Percentiles rank a stretch among this genome's conserved stretches.
These are phyloP conservation scores for Calamus simplicifolius DNA, from an alignment of 176 grass and related monocot genomes.

Conservation along the genomic window DNA sequence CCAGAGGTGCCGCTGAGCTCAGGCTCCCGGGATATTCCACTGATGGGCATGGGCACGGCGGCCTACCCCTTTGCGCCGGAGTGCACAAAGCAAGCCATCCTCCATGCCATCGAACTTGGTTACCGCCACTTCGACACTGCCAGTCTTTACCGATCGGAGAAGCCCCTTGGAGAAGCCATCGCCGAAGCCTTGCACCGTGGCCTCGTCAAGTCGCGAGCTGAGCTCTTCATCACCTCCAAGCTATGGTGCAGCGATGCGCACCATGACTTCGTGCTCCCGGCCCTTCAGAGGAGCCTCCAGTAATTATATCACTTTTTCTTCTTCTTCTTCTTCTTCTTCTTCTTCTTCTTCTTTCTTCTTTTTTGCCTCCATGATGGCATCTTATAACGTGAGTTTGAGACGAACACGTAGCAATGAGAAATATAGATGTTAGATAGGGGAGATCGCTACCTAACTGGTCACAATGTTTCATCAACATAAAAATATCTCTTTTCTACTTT, in stretches of 20 bases:
- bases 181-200: constrained; percentile 24
- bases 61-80: constrained; percentile 12
- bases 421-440: too few relatives aligned
- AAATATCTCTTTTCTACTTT: too few relatives aligned
- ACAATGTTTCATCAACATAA: too few relatives aligned
- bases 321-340: too few relatives aligned
- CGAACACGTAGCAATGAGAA: too few relatives aligned
- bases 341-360: too few relatives aligned
- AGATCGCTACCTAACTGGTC: too few relatives aligned
- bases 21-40: background rate
- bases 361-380: too few relatives aligned
- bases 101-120: constrained; percentile 39
- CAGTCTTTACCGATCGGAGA: constrained; percentile 35
- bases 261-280: constrained; percentile 37
- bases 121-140: constrained; percentile 60
- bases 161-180: constrained; percentile 29
- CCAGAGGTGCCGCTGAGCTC: constrained; percentile 18
- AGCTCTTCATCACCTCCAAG: constrained; percentile 47
- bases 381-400: too few relatives aligned
- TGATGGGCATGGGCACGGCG: constrained; percentile 39
- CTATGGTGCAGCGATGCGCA: constrained; percentile 61
- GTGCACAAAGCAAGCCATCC: background rate
- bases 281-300: constrained; percentile 41
- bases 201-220: constrained; percentile 4
- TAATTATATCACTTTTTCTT: constrained; percentile 9